Conservation (phyloP, 2,329 filamentous ascomycete species). For the Xylariaceae sp. region DNA sequence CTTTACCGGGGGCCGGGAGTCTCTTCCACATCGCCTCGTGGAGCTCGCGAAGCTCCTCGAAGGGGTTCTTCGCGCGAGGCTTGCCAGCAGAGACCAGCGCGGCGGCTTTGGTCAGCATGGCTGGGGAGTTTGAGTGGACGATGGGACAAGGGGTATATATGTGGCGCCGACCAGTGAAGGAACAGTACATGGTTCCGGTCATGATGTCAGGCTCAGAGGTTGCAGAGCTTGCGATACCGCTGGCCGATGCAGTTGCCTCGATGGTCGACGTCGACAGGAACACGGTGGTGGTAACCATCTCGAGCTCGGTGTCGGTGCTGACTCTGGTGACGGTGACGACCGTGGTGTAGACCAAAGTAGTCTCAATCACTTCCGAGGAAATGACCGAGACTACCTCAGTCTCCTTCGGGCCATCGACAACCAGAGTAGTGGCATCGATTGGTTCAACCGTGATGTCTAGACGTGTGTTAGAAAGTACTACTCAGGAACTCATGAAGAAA, state of each 20-base stretch:
- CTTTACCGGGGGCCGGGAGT: no score
- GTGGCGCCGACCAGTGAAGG: constrained; percentile 13
- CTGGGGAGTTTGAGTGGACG: constrained; percentile 3
- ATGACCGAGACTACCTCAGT: neutral
- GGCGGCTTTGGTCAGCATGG: constrained; percentile 12
- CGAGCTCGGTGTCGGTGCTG: constrained; percentile 11
- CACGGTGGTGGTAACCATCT: constrained; percentile 12
- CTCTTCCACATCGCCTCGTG: neutral
- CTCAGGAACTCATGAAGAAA: no score
- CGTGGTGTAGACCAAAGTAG: constrained; percentile 12
- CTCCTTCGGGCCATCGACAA: neutral
- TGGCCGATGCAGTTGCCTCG: neutral
- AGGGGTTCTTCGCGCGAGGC: constrained; percentile 11
- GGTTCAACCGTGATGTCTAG: neutral
- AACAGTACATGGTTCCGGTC: constrained; percentile 23
- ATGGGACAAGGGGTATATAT: constrained; percentile 20
- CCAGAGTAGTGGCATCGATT: neutral
- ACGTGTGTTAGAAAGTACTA: neutral
- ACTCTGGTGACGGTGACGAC: constrained; percentile 13
- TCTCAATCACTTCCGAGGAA: neutral
- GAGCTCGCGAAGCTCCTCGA: constrained; percentile 4
- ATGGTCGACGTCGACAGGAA: constrained; percentile 4
- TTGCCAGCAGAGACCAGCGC: neutral
- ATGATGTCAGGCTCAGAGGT: constrained; percentile 1
- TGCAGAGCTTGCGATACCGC: neutral